Evolutionary conservation across 805 yeast genomes (phyloP).

Genomic region (Yarrowia yakushimensis): DNA sequence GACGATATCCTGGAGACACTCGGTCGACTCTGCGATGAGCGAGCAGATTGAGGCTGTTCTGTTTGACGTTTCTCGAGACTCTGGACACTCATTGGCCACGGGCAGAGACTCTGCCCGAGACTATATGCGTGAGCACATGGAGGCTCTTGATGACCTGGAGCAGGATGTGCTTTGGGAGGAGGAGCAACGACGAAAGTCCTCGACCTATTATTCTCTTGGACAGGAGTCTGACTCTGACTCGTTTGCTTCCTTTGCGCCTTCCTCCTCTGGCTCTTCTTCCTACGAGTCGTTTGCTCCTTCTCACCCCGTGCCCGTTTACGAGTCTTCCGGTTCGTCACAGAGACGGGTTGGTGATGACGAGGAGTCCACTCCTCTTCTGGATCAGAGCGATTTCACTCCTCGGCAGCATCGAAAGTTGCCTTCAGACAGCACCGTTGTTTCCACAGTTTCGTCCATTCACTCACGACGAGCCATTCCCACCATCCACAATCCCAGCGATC

Average conservation of each 20-base stretch:
- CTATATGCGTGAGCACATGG: not conserved
- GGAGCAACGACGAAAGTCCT: not conserved
- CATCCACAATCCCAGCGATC: constrained; percentile 1
- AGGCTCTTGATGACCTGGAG: not conserved
- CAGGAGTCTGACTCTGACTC: constrained; percentile 15
- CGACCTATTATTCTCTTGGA: not conserved
- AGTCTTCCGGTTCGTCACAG: not conserved
- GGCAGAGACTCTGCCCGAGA: not conserved
- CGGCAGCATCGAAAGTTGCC: not conserved
- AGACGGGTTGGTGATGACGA: not conserved
- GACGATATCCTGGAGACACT: not conserved
- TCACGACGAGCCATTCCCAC: constrained; percentile 15
- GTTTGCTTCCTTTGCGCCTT: not conserved
- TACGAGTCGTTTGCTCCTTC: constrained; percentile 23
- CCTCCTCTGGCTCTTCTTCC: constrained; percentile 17
- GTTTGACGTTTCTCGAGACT: constrained; percentile 5
- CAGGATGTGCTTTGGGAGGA: not conserved
- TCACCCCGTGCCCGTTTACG: constrained; percentile 10
- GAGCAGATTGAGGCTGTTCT: constrained; percentile 13
- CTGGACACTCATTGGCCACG: not conserved
- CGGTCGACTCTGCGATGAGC: constrained; percentile 6
- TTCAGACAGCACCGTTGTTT: not conserved
- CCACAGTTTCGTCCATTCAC: constrained; percentile 4
- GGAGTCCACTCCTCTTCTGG: constrained; percentile 1
- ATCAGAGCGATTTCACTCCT: not conserved